These are phyloP conservation scores for Closterium sp. DNA, from an alignment of 139 green algal species.

Conservation along the genomic window DNA sequence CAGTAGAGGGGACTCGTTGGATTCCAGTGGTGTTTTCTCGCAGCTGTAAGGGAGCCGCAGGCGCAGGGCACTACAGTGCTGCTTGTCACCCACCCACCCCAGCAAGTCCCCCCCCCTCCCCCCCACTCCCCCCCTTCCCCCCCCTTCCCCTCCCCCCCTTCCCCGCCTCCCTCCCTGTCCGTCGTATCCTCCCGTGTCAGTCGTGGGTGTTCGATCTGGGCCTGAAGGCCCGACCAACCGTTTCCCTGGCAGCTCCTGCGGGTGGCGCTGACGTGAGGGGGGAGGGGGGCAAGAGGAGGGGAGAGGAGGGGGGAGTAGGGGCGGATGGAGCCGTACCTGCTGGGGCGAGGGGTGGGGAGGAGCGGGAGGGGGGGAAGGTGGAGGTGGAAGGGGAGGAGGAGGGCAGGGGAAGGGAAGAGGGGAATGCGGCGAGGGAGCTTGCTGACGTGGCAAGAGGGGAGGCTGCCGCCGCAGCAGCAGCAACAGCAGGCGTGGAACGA, in stretches of 20 bases:
- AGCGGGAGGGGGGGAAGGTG: not conserved
- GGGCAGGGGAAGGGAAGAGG: not conserved
- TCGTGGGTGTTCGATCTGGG: not conserved
- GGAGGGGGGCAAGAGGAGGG: not conserved
- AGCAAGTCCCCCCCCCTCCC: too few species aligned
- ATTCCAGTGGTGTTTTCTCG: too few species aligned
- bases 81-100: too few species aligned
- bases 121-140: too few species aligned
- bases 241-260: not conserved
- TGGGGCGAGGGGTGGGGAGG: not conserved
- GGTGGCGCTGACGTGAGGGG: not conserved
- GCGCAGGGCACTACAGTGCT: too few species aligned
- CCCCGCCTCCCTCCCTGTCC: too few species aligned
- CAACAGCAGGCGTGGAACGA: not conserved
- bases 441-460: too few species aligned
- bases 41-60: too few species aligned
- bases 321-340: not conserved
- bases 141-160: too few species aligned
- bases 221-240: not conserved
- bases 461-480: too few species aligned
- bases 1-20: too few species aligned
- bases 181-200: not conserved
- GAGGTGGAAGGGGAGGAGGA: not conserved
- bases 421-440: not conserved
- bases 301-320: not conserved